phyloP scores from a whole-genome alignment of 148 eudicot species.

The Vaccinium myrtillus region DNA sequence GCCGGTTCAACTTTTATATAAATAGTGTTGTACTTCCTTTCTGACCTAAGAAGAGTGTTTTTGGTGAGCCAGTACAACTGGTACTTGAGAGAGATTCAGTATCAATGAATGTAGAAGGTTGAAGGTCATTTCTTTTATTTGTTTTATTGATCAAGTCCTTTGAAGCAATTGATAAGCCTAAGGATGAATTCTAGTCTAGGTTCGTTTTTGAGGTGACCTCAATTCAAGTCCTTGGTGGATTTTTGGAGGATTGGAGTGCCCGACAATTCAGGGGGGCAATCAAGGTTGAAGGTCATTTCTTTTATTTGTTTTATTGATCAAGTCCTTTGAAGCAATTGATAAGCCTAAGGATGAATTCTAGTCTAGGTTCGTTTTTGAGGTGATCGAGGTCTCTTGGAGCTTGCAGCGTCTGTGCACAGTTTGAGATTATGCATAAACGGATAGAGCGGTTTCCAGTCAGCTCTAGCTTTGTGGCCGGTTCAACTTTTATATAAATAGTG shows the following conservation, averaged over 20 bases:
- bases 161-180: not conserved
- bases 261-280: not conserved
- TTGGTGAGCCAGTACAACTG: not conserved
- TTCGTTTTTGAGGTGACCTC: not conserved
- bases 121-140: not conserved
- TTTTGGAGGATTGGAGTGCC: not conserved
- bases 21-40: not conserved
- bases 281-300: too few relatives aligned
- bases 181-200: not conserved
- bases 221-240: not conserved
- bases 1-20: not conserved
- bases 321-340: too few relatives aligned
- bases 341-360: too few relatives aligned
- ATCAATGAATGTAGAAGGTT: not conserved
- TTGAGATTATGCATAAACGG: not conserved
- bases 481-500: not conserved
- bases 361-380: too few relatives aligned
- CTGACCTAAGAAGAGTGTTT: not conserved
- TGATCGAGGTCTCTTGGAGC: not conserved
- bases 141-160: not conserved
- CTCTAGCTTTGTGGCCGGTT: not conserved
- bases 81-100: not conserved
- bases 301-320: too few relatives aligned
- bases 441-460: not conserved
- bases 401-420: not conserved